Percentiles rank a stretch among this genome's conserved stretches.
phyloP scores from a whole-genome alignment of 371 early-diverging fungal species.

The Coemansia sp. region DNA sequence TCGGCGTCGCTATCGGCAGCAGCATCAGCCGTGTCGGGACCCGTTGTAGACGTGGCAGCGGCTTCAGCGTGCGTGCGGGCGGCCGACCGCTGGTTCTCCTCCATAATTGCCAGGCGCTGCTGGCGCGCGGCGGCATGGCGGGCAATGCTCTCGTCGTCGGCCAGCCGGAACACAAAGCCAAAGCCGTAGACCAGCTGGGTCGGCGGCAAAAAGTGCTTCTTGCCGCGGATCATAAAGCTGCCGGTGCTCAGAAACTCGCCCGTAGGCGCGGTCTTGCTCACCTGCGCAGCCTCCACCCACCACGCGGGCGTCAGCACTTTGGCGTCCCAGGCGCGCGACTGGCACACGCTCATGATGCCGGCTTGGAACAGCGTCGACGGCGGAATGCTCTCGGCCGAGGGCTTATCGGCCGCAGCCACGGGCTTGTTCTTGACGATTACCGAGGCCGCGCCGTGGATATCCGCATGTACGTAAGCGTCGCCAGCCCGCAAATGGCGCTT shows the following conservation, averaged over 20 bases:
- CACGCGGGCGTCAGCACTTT: constrained; percentile 95
- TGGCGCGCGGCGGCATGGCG: constrained; percentile 33
- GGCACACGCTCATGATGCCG: constrained; percentile 94
- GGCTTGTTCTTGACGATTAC: constrained; percentile 86
- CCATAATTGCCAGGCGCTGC: constrained; percentile 39
- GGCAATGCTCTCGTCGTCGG: constrained; percentile 60
- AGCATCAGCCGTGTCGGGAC: constrained; percentile 11
- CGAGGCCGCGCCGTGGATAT: constrained; percentile 94
- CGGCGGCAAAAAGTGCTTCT: constrained; percentile 95
- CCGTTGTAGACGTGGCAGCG: background rate
- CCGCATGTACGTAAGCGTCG: constrained; percentile 97
- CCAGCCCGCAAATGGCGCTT: constrained; percentile 76
- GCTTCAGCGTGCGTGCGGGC: background rate
- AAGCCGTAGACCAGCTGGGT: constrained; percentile 97
- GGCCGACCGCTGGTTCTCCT: constrained; percentile 24
- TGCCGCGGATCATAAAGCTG: constrained; percentile 97
- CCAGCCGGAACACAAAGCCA: constrained; percentile 90
- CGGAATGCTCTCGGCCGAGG: constrained; percentile 67
- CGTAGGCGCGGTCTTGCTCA: constrained; percentile 94
- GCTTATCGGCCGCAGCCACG: constrained; percentile 18
- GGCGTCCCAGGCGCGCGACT: constrained; percentile 97
- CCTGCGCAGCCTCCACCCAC: constrained; percentile 95
- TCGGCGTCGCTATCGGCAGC: constrained; percentile 17
- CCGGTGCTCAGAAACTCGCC: constrained; percentile 97
- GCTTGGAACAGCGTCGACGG: constrained; percentile 94